phyloP scores from a whole-genome alignment of 139 green algal species.

The Chlamydomonas eustigma region DNA sequence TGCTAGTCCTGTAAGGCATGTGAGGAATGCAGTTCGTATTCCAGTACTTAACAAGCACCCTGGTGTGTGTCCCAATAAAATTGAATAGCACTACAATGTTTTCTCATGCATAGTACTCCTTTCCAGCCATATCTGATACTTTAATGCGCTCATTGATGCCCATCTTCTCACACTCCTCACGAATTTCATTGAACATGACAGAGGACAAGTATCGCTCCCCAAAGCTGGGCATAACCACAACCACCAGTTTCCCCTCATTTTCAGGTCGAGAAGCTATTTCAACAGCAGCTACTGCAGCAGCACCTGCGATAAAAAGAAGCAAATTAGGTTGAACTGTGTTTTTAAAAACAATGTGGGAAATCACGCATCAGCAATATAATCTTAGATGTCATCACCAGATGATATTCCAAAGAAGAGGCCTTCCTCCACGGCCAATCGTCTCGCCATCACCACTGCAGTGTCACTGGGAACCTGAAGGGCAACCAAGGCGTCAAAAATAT shows the following conservation, averaged over 20 bases:
- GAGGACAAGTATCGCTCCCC: conserved; percentile 63
- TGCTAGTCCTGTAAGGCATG: too few species aligned
- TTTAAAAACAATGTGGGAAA: too few species aligned
- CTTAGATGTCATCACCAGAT: conserved; percentile 65
- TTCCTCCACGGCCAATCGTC: conserved; percentile 81
- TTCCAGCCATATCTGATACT: conserved; percentile 57
- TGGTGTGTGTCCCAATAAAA: not conserved
- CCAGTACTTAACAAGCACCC: too few species aligned
- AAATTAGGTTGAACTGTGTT: too few species aligned
- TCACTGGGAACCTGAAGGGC: conserved; percentile 55
- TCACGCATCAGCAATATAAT: conserved; percentile 85
- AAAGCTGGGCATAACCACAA: conserved; percentile 66
- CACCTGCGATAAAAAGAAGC: conserved; percentile 81
- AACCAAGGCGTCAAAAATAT: too few species aligned
- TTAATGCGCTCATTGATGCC: conserved; percentile 65
- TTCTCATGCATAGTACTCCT: conserved; percentile 56
- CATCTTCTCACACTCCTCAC: conserved; percentile 58
- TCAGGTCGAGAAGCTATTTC: conserved; percentile 53
- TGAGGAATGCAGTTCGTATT: too few species aligned
- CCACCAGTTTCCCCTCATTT: conserved; percentile 72
- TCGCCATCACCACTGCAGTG: conserved; percentile 82
- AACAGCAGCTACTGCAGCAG: conserved; percentile 55
- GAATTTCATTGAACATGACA: conserved; percentile 53
- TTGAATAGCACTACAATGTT: not conserved
- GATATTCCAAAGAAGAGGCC: conserved; percentile 61